phyloP scores from a whole-genome alignment of 108 stramenopile genomes.

The Epipyxis sp. region DNA sequence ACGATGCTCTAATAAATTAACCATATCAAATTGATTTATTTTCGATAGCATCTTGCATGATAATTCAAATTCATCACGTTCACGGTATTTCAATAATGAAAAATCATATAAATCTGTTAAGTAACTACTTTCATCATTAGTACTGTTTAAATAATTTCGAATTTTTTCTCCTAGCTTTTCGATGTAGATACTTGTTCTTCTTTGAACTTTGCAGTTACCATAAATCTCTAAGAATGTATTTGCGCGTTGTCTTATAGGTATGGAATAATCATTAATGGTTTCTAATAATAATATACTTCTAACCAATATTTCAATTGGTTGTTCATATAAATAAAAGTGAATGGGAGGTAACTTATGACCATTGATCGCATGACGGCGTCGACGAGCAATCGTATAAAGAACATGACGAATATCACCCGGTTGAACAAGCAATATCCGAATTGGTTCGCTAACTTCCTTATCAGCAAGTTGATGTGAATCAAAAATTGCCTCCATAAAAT shows the following conservation, averaged over 20 bases:
- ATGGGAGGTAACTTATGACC: neutral
- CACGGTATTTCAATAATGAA: slow-evolving; percentile 49
- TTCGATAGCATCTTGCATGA: no score
- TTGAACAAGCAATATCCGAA: neutral
- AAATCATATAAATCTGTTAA: slow-evolving; percentile 48
- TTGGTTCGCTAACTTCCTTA: neutral
- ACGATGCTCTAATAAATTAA: slow-evolving; percentile 45
- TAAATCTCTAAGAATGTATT: slow-evolving; percentile 62
- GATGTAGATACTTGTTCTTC: slow-evolving; percentile 57
- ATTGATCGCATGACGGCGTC: neutral
- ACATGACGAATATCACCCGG: slow-evolving; percentile 53
- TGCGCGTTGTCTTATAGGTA: slow-evolving; percentile 63
- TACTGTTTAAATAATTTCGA: slow-evolving; percentile 38
- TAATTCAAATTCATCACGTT: slow-evolving; percentile 46
- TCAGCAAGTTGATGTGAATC: slow-evolving; percentile 35
- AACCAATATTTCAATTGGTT: slow-evolving; percentile 53
- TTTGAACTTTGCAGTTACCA: slow-evolving; percentile 58
- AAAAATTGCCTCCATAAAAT: slow-evolving; percentile 16
- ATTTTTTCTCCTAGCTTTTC: slow-evolving; percentile 39
- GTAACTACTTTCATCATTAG: neutral
- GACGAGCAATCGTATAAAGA: slow-evolving; percentile 44
- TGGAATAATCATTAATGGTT: slow-evolving; percentile 54
- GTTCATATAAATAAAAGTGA: slow-evolving; percentile 56
- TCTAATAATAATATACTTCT: slow-evolving; percentile 59
- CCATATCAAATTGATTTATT: slow-evolving; percentile 41